phyloP scores from a whole-genome alignment of 2,329 filamentous ascomycete genomes.

The Pestalotiopsis fici region DNA sequence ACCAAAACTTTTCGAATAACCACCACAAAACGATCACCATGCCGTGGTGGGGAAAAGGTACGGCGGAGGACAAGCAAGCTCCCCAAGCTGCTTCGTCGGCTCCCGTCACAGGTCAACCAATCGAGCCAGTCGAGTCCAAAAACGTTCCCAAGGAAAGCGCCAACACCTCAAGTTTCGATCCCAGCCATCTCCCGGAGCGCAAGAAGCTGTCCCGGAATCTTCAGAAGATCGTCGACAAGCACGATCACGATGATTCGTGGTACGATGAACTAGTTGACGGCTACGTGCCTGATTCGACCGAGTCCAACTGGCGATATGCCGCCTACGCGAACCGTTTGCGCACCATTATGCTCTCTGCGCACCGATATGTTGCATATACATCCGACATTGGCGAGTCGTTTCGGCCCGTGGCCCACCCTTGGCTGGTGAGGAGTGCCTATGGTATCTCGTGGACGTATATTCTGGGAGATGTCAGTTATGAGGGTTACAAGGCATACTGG shows the following conservation, averaged over 20 bases:
- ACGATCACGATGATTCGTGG: slow-evolving; percentile 68
- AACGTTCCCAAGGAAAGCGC: slow-evolving; percentile 25
- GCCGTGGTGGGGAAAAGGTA: slow-evolving; percentile 31
- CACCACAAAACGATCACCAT: slow-evolving; percentile 10
- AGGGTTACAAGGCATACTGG: slow-evolving; percentile 93
- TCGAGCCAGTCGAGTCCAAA: neutral
- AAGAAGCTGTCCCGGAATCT: slow-evolving; percentile 56
- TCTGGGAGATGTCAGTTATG: slow-evolving; percentile 84
- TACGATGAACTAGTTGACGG: slow-evolving; percentile 79
- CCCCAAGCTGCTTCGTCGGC: slow-evolving; percentile 18
- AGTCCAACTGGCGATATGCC: slow-evolving; percentile 85
- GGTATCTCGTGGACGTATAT: slow-evolving; percentile 92
- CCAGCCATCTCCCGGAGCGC: slow-evolving; percentile 46
- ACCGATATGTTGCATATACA: slow-evolving; percentile 96
- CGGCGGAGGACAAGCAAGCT: slow-evolving; percentile 23
- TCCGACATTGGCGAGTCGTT: slow-evolving; percentile 97
- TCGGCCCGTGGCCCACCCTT: slow-evolving; percentile 86
- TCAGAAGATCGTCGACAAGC: slow-evolving; percentile 59
- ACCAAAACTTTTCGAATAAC: neutral
- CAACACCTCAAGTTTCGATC: slow-evolving; percentile 36
- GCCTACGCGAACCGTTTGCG: slow-evolving; percentile 85
- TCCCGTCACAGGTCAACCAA: slow-evolving; percentile 10
- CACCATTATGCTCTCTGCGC: slow-evolving; percentile 85
- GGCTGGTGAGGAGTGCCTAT: slow-evolving; percentile 79
- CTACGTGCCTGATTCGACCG: slow-evolving; percentile 76